Evolutionary conservation across 768 basidiomycete genomes (phyloP).

Genomic region (Leccinum rimulosum): DNA sequence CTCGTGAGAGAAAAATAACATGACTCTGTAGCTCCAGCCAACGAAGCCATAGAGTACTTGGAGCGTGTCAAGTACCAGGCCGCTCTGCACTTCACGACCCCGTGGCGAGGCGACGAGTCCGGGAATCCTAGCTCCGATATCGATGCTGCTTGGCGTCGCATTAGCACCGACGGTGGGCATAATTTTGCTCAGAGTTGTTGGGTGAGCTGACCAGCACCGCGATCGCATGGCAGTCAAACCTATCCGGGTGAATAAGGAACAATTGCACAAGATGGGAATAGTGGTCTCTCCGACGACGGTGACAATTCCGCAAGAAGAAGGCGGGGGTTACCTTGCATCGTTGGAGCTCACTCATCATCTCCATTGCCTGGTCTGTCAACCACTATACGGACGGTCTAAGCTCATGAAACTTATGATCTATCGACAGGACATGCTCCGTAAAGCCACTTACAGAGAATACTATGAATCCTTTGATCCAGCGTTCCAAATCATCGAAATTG

Average conservation of each 20-base stretch:
- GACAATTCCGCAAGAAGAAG: conserved; percentile 4
- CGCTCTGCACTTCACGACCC: conserved; percentile 3
- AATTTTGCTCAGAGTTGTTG: background rate
- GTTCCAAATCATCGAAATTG: conserved; percentile 1
- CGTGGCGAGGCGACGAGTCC: conserved; percentile 8
- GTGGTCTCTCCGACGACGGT: background rate
- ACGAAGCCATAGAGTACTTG: conserved; percentile 7
- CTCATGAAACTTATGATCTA: background rate
- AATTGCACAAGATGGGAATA: background rate
- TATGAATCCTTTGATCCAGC: background rate
- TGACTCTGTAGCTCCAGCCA: conserved; percentile 7
- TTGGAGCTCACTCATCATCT: conserved; percentile 8
- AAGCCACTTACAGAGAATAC: conserved; percentile 5
- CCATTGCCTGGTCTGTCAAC: conserved; percentile 4
- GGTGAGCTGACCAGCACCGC: background rate
- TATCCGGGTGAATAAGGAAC: background rate
- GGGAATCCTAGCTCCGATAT: conserved; percentile 7
- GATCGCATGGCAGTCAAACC: background rate
- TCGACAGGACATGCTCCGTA: conserved; percentile 10
- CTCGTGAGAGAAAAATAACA: background rate
- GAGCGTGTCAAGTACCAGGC: conserved; percentile 7
- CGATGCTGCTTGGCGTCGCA: conserved; percentile 9
- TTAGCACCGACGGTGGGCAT: conserved; percentile 2
- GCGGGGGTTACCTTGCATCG: conserved; percentile 8
- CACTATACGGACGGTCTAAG: no score